phyloP scores from a whole-genome alignment of 192 early-diverging fungal species.

The Umbelopsis ramanniana region DNA sequence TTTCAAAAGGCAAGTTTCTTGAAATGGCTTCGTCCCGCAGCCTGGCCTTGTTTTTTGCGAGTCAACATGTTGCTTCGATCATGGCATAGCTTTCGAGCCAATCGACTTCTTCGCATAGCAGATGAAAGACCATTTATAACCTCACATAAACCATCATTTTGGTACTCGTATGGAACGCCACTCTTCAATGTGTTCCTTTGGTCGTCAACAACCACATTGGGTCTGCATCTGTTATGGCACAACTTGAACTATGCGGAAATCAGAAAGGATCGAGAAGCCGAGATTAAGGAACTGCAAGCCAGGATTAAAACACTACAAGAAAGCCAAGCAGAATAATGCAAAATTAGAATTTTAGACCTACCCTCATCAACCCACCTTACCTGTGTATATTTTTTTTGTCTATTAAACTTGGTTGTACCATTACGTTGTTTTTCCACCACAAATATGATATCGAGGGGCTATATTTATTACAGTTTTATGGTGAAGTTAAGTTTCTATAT shows the following conservation, averaged over 20 bases:
- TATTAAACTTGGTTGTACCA: background rate
- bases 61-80: background rate
- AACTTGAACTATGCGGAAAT: constrained; percentile 17
- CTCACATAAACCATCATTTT: constrained; percentile 11
- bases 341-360: background rate
- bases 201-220: constrained; percentile 12
- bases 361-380: background rate
- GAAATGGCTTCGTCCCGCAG: background rate
- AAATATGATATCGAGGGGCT: background rate
- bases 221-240: constrained; percentile 13
- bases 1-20: background rate
- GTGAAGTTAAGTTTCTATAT: constrained; percentile 41
- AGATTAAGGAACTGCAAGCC: constrained; percentile 5
- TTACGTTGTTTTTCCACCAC: background rate
- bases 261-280: background rate
- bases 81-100: background rate
- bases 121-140: background rate
- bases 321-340: background rate
- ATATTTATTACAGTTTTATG: constrained; percentile 19
- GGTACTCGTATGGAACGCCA: constrained; percentile 15
- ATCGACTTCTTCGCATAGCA: background rate
- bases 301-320: background rate
- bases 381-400: background rate
- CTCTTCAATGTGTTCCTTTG: constrained; percentile 8
- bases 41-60: background rate